Evolutionary conservation across 1,139 yeast genomes (phyloP), one percentile per base, ranked within the genome.

Genomic region (Petasospora rhodanensis): DNA sequence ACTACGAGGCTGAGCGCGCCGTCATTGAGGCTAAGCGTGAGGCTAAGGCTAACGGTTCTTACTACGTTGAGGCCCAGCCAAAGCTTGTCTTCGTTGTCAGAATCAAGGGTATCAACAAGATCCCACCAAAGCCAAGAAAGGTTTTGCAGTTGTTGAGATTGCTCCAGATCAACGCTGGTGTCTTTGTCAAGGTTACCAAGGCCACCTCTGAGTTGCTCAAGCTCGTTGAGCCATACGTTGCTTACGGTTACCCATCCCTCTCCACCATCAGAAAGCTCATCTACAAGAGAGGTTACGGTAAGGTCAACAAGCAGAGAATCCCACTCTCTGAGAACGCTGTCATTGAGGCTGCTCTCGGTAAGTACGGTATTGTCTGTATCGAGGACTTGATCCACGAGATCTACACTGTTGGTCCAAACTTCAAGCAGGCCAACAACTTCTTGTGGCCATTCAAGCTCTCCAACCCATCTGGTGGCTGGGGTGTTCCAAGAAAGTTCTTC

Each of bases 241-340:
- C 98, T 62, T 91, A 84, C 82, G 98, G 98, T 76, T 89, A 89
- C 91, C 98, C 98, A 74, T 84, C 86, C 64, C 77, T 85, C 66
- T 70, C 96, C 52, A 84, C 97, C 69, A 79, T 89, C 64, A 89
- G 96, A 76, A 83, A 89, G 72, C 84, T 91, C 68, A 69, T 91
- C 61, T 91, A 91, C 96, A 91, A 91, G 94, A 89, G 98, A 78
- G 98, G 98, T 70, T 82, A 71, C 91, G 98, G 96, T 74, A 91
- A 91, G 86, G 71, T 91, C 66, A 86, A 87, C 93, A 86, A 85
- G 78, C 98, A 91, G 79, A 86, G 98, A 79, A 75, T 89, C 61
- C 78, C 96, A 59, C 79, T 91, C 61, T 71, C 91, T 55, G 97
- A 91, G 71, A 91, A 91, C 76, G 66, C 94, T 51, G 79, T 91